phyloP scores from a whole-genome alignment of 2,329 filamentous ascomycete species.

The Alternaria hordeiaustralica region DNA sequence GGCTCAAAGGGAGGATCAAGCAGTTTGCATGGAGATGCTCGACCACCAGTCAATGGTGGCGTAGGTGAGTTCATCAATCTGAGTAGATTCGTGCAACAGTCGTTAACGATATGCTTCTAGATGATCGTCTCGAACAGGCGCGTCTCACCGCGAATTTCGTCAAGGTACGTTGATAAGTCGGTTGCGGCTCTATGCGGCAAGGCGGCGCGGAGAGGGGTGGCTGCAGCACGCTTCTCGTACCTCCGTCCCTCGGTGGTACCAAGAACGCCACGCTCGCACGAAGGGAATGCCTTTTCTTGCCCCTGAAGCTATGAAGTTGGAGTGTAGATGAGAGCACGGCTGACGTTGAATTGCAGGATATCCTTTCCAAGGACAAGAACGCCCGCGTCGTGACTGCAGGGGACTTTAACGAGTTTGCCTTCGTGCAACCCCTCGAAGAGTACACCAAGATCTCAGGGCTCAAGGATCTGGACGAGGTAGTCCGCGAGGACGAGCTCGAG shows the following conservation, averaged over 20 bases:
- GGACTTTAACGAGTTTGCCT: slow-evolving; percentile 76
- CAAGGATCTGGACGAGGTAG: slow-evolving; percentile 67
- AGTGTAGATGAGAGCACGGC: slow-evolving; percentile 24
- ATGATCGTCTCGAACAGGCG: slow-evolving; percentile 63
- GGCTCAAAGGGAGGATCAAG: slow-evolving; percentile 70
- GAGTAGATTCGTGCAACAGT: not conserved
- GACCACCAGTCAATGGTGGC: slow-evolving; percentile 71
- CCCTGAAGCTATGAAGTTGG: not conserved
- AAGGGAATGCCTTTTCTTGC: slow-evolving; percentile 11
- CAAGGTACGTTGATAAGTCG: slow-evolving; percentile 31
- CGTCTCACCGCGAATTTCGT: slow-evolving; percentile 60
- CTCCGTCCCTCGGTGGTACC: slow-evolving; percentile 13
- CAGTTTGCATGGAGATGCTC: slow-evolving; percentile 68
- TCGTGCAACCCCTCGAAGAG: slow-evolving; percentile 64
- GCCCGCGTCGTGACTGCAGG: slow-evolving; percentile 68
- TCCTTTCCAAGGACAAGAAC: slow-evolving; percentile 62
- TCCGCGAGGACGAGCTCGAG: slow-evolving; percentile 60
- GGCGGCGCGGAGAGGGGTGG: slow-evolving; percentile 17
- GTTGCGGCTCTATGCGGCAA: slow-evolving; percentile 3
- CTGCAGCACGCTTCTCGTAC: slow-evolving; percentile 18
- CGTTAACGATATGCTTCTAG: slow-evolving; percentile 23
- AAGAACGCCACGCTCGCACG: slow-evolving; percentile 23
- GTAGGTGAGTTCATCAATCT: slow-evolving; percentile 44
- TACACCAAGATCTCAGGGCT: slow-evolving; percentile 64
- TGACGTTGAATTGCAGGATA: slow-evolving; percentile 39